Percentiles rank a stretch among this genome's conserved stretches.
phyloP scores from a whole-genome alignment of 2,329 filamentous ascomycete species.

The Diplodia corticola region DNA sequence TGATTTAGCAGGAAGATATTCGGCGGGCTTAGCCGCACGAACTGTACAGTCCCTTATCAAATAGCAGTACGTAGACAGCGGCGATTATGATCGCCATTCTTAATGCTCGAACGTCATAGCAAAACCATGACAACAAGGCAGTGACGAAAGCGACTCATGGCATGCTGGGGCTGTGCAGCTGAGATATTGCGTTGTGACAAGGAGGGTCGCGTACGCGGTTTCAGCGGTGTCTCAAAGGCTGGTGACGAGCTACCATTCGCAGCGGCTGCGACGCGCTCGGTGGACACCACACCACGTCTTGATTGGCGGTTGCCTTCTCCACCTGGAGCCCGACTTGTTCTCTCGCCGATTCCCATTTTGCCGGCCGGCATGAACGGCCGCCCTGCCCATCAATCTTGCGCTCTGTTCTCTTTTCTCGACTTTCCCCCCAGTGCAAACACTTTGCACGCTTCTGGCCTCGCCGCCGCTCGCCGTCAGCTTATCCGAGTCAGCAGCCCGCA shows the following conservation, averaged over 20 bases:
- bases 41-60: slow-evolving; percentile 3
- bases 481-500: neutral
- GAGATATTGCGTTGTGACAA: slow-evolving; percentile 5
- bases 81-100: neutral
- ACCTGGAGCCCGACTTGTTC: neutral
- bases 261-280: slow-evolving; percentile 16
- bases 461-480: neutral
- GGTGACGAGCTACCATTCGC: neutral
- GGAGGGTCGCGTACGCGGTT: slow-evolving; percentile 13
- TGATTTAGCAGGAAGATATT: neutral
- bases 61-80: slow-evolving; percentile 4
- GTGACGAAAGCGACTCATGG: neutral
- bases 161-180: neutral
- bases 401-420: neutral
- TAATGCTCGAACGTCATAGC: slow-evolving; percentile 6
- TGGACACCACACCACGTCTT: neutral
- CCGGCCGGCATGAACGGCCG: neutral
- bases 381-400: neutral
- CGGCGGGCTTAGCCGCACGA: neutral
- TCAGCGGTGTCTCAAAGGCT: slow-evolving; percentile 6
- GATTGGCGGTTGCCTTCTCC: neutral
- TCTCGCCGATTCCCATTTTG: neutral
- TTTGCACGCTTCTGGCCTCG: neutral
- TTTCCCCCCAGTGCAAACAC: neutral
- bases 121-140: neutral